Conservation (phyloP, 2,329 filamentous ascomycete genomes). For the Trichoderma sp. region DNA sequence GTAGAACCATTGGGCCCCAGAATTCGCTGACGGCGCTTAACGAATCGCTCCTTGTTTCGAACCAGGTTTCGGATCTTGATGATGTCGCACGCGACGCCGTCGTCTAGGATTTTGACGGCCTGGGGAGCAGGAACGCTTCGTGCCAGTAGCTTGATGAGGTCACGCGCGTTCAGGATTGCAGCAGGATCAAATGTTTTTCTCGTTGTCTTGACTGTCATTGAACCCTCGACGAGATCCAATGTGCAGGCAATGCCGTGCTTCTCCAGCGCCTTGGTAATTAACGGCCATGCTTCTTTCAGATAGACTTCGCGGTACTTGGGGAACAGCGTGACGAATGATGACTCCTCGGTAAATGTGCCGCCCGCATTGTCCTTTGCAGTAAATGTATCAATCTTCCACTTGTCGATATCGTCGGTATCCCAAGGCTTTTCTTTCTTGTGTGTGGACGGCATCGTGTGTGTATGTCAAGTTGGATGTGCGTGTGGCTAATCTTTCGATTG, state of each 20-base stretch:
- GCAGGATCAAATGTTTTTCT: constrained; percentile 89
- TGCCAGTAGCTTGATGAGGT: constrained; percentile 89
- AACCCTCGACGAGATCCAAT: constrained; percentile 90
- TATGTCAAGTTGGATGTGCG: background rate
- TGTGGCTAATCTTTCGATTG: background rate
- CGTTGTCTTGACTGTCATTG: constrained; percentile 95
- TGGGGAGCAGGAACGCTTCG: constrained; percentile 90
- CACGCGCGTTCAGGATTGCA: constrained; percentile 87
- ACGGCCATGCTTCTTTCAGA: constrained; percentile 87
- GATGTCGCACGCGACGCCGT: constrained; percentile 87
- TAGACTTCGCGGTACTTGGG: constrained; percentile 97
- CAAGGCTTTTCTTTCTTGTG: constrained; percentile 88
- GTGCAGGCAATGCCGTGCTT: constrained; percentile 87
- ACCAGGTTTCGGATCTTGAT: constrained; percentile 93
- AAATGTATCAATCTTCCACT: constrained; percentile 91
- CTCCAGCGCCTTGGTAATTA: constrained; percentile 82
- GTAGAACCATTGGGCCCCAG: constrained; percentile 89
- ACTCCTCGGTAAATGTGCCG: constrained; percentile 89
- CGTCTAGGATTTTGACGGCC: constrained; percentile 90
- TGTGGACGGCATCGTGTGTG: constrained; percentile 71
- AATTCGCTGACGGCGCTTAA: constrained; percentile 90
- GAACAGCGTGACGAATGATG: constrained; percentile 82
- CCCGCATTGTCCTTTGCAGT: constrained; percentile 79
- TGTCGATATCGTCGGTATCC: constrained; percentile 96
- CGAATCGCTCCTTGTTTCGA: constrained; percentile 90